These are phyloP conservation scores for Pseudopyrenochaeta lycopersici DNA, from an alignment of 2,329 filamentous ascomycete species.

Conservation along the genomic window DNA sequence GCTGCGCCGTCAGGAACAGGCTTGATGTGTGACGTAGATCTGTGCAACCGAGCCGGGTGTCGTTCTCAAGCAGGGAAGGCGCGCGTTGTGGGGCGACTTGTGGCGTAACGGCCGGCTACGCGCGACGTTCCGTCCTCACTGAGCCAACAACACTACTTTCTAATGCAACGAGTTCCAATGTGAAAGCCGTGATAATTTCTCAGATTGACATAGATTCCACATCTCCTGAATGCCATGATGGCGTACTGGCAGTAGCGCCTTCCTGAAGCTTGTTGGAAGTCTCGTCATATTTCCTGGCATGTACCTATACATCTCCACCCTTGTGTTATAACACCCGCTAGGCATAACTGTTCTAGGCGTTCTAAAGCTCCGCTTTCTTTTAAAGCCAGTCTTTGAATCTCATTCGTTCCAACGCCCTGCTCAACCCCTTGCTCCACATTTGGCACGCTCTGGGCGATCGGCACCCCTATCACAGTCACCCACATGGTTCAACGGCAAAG, in stretches of 20 bases:
- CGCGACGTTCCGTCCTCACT: constrained; percentile 11
- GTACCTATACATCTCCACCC: constrained; percentile 27
- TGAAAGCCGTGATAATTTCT: background rate
- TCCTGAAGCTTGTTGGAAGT: background rate
- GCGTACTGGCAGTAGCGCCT: background rate
- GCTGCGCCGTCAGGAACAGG: constrained; percentile 16
- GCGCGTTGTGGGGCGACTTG: constrained; percentile 15
- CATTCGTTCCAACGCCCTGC: constrained; percentile 26
- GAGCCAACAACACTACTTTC: constrained; percentile 1
- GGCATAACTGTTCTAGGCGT: constrained; percentile 17
- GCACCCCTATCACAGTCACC: constrained; percentile 31
- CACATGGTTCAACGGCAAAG: constrained; percentile 33
- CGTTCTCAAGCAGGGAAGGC: constrained; percentile 16
- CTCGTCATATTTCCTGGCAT: background rate
- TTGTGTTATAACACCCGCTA: constrained; percentile 36
- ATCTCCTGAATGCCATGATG: background rate
- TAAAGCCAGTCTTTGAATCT: constrained; percentile 12
- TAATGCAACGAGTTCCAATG: background rate
- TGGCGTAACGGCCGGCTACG: constrained; percentile 6
- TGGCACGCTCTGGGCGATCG: constrained; percentile 24
- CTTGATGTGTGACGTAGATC: constrained; percentile 2
- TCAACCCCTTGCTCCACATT: constrained; percentile 19
- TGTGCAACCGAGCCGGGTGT: constrained; percentile 9
- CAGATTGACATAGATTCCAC: background rate
- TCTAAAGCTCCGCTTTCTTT: constrained; percentile 9